Percentiles rank a stretch among this genome's conserved stretches.
These are phyloP conservation scores for Ceratobasidium sp. DNA, from an alignment of 1,284 basidiomycete species.

Conservation along the genomic window DNA sequence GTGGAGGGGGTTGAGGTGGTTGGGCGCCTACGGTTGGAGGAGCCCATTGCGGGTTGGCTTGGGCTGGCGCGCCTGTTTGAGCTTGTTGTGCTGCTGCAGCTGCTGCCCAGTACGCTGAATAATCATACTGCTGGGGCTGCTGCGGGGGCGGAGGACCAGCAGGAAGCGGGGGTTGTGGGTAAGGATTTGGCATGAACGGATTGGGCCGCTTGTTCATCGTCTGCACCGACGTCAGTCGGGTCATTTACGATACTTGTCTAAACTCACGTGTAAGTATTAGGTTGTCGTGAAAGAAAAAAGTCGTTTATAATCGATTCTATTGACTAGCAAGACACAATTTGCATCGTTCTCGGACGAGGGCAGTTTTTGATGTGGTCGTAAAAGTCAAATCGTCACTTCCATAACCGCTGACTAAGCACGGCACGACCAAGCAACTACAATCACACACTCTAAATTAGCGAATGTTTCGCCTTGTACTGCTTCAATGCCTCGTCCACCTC, in stretches of 20 bases:
- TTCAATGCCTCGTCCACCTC: slow-evolving; percentile 55
- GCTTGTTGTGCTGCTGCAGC: slow-evolving; percentile 51
- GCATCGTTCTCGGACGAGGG: not conserved
- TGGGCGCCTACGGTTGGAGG: slow-evolving; percentile 60
- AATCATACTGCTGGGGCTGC: slow-evolving; percentile 56
- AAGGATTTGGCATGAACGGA: slow-evolving; percentile 44
- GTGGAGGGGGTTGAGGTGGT: slow-evolving; percentile 60
- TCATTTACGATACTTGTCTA: too few relatives aligned
- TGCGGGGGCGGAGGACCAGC: slow-evolving; percentile 78
- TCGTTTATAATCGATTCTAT: not conserved
- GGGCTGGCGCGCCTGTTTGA: slow-evolving; percentile 59
- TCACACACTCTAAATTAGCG: not conserved
- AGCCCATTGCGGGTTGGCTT: slow-evolving; percentile 52
- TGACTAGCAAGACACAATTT: not conserved
- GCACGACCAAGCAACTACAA: not conserved
- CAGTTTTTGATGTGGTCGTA: not conserved
- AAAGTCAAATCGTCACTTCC: not conserved
- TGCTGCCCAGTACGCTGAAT: slow-evolving; percentile 76
- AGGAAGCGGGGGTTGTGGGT: slow-evolving; percentile 68
- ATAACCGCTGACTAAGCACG: not conserved
- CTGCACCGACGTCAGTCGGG: not conserved
- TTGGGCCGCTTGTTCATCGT: slow-evolving; percentile 45
- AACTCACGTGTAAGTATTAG: too few relatives aligned
- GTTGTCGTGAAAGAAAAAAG: not conserved
- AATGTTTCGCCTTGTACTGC: not conserved